These are phyloP conservation scores for Samsoniella hepiali DNA, from an alignment of 2,329 filamentous ascomycete species.

Conservation along the genomic window DNA sequence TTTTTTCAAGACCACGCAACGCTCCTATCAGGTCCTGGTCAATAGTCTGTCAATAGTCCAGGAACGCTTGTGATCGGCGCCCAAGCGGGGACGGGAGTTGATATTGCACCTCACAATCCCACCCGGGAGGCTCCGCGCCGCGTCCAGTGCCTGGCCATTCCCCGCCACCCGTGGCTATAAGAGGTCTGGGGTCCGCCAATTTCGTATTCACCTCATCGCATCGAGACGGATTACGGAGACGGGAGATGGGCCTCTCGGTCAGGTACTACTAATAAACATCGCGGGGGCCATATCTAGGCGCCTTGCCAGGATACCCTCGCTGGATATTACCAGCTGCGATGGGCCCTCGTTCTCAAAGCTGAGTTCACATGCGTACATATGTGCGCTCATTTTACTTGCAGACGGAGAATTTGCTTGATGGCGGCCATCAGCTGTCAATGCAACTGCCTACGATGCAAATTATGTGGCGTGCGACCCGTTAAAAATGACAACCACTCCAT, in stretches of 20 bases:
- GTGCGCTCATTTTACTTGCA: not conserved
- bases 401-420: not conserved
- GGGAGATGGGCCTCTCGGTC: too few relatives aligned
- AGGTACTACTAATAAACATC: too few relatives aligned
- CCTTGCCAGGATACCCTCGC: too few relatives aligned
- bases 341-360: too few relatives aligned
- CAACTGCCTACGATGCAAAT: not conserved
- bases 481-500: not conserved
- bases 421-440: too few relatives aligned
- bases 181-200: too few relatives aligned
- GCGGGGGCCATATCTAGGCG: not conserved
- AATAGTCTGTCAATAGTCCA: constrained; percentile 8
- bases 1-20: not conserved
- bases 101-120: not conserved
- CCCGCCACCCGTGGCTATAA: too few relatives aligned
- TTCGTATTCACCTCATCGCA: too few relatives aligned
- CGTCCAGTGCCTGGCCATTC: too few relatives aligned
- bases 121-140: not conserved
- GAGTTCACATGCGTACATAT: not conserved
- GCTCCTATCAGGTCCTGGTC: not conserved
- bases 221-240: too few relatives aligned
- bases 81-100: constrained; percentile 5
- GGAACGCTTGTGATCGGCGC: constrained; percentile 6
- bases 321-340: too few relatives aligned
- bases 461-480: not conserved